Evolutionary conservation across 164 flowering plant genomes (phyloP).

Genomic region (Vitis rupestris): DNA sequence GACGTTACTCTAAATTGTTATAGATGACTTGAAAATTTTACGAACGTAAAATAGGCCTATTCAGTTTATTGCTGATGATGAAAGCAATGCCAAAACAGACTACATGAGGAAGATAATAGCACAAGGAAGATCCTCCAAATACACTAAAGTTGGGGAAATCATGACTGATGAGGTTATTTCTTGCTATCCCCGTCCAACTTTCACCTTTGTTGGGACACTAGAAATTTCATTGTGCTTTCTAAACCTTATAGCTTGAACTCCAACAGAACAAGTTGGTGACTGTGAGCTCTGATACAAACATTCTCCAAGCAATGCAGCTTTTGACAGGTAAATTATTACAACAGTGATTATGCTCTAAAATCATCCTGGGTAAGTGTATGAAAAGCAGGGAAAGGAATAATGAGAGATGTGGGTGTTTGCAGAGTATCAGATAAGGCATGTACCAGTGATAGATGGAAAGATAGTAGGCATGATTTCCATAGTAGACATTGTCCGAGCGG

Average conservation of each 20-base stretch:
- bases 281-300: conserved; percentile 71
- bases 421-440: conserved; percentile 80
- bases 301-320: conserved; percentile 83
- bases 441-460: conserved; percentile 82
- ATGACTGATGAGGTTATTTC: conserved; percentile 81
- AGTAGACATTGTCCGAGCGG: conserved; percentile 74
- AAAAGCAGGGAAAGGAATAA: too few species aligned
- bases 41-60: background rate
- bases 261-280: conserved; percentile 74
- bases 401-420: conserved; percentile 6
- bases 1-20: background rate
- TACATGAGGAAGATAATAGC: conserved; percentile 65
- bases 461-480: conserved; percentile 88
- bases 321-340: conserved; percentile 63
- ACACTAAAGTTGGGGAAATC: conserved; percentile 76
- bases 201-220: background rate
- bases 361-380: too few species aligned
- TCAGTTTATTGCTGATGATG: background rate
- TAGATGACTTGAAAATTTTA: too few species aligned
- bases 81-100: conserved; percentile 41
- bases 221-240: background rate
- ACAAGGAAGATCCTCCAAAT: conserved; percentile 57
- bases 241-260: background rate
- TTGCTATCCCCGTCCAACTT: background rate
- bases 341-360: background rate